Conservation (phyloP, 805 yeast species). For the Barnettozyma sucrosica region DNA sequence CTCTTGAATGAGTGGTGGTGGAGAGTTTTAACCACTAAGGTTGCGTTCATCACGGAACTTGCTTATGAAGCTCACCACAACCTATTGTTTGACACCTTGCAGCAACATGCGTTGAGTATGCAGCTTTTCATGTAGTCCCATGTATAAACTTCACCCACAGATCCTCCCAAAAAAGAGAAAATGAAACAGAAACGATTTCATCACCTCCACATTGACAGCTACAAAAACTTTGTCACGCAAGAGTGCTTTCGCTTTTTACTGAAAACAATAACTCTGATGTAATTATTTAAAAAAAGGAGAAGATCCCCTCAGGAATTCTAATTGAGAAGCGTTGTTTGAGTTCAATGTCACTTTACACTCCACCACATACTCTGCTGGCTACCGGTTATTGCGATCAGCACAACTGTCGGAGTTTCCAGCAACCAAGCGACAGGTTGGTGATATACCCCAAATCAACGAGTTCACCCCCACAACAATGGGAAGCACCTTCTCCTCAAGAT, state of each 20-base stretch:
- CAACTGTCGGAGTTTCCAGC: background rate
- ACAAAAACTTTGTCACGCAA: background rate
- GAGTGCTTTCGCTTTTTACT: background rate
- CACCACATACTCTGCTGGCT: background rate
- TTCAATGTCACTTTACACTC: background rate
- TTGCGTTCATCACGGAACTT: no score
- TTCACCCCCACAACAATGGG: background rate
- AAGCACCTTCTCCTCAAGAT: background rate
- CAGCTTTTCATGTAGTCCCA: background rate
- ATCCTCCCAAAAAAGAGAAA: background rate
- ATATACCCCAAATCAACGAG: background rate
- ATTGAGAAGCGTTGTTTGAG: no score
- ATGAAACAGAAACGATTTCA: background rate
- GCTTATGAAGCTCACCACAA: no score
- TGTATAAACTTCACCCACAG: background rate
- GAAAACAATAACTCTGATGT: background rate
- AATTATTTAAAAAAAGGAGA: background rate
- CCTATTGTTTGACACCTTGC: background rate
- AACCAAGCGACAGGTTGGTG: background rate
- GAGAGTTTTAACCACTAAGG: no score
- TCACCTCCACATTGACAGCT: background rate
- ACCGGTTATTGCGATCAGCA: background rate
- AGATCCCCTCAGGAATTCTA: background rate
- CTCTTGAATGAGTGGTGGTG: no score
- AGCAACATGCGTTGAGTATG: background rate